Percentiles rank a stretch among this genome's conserved stretches.
Evolutionary conservation across 2,329 filamentous ascomycete genomes (phyloP).

Genomic region (Alternaria tenuissima): DNA sequence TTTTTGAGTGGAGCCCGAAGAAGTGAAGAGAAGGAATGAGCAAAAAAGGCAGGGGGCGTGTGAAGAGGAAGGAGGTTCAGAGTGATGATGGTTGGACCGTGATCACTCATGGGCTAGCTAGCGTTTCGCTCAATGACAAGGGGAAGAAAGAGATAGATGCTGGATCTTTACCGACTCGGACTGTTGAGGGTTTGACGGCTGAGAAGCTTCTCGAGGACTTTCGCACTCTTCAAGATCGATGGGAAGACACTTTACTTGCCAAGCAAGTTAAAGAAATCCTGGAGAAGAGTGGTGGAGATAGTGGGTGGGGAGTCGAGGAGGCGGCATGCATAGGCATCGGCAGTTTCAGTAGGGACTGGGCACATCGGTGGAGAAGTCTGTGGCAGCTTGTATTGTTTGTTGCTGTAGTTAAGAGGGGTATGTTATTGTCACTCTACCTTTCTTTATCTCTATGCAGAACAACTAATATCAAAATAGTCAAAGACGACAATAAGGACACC

Average conservation of each 20-base stretch:
- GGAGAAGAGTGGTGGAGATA: constrained; percentile 11
- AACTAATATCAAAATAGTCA: background rate
- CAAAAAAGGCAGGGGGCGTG: constrained; percentile 25
- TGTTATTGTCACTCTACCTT: background rate
- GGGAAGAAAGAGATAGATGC: constrained; percentile 2
- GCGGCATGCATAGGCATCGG: constrained; percentile 50
- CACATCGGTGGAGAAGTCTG: constrained; percentile 42
- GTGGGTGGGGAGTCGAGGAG: constrained; percentile 18
- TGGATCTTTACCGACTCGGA: constrained; percentile 21
- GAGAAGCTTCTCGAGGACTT: constrained; percentile 36
- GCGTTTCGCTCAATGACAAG: constrained; percentile 10
- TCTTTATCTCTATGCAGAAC: no score
- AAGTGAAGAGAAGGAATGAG: background rate
- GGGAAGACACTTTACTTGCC: constrained; percentile 33
- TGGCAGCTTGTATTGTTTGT: constrained; percentile 51
- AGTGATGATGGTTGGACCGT: constrained; percentile 50
- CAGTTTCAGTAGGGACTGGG: constrained; percentile 49
- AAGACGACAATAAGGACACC: background rate
- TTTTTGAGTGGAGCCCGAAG: background rate
- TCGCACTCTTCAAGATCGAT: constrained; percentile 32
- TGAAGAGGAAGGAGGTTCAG: constrained; percentile 42
- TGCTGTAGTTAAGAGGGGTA: constrained; percentile 28
- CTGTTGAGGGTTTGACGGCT: constrained; percentile 35
- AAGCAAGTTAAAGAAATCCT: constrained; percentile 27
- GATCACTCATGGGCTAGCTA: constrained; percentile 39